Evolutionary conservation across 2,329 filamentous ascomycete genomes (phyloP).

Genomic region (Xylariomycetidae sp.): DNA sequence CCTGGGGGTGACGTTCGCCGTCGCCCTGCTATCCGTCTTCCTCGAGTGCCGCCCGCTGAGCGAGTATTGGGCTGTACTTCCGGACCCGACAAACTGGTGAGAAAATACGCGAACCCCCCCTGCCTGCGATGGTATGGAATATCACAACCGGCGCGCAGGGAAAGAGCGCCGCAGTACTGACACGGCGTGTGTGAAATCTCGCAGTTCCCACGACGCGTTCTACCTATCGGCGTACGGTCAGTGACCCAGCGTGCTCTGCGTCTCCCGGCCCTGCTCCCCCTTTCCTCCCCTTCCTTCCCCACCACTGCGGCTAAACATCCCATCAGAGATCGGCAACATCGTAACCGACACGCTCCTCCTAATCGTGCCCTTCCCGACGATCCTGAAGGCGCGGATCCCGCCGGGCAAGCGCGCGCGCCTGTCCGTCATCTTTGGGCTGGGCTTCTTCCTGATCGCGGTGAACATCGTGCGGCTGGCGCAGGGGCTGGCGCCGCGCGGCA

Average conservation of each 20-base stretch:
- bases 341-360: constrained; percentile 9
- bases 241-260: no score
- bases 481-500: constrained; percentile 5
- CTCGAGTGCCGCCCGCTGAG: constrained; percentile 10
- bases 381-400: constrained; percentile 3
- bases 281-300: no score
- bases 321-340: constrained; percentile 11
- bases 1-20: constrained; percentile 8
- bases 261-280: no score
- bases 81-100: no score
- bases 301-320: no score
- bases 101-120: no score
- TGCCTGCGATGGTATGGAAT: no score
- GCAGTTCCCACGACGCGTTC: no score
- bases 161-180: no score
- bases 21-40: constrained; percentile 9
- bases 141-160: no score
- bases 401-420: constrained; percentile 3
- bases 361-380: constrained; percentile 6
- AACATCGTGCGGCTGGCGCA: constrained; percentile 9
- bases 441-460: constrained; percentile 7
- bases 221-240: no score
- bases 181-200: no score
- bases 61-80: constrained; percentile 11
- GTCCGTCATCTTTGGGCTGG: constrained; percentile 3